These are phyloP conservation scores for Allium sativum DNA, from an alignment of 106 monocot genomes.

Conservation along the genomic window DNA sequence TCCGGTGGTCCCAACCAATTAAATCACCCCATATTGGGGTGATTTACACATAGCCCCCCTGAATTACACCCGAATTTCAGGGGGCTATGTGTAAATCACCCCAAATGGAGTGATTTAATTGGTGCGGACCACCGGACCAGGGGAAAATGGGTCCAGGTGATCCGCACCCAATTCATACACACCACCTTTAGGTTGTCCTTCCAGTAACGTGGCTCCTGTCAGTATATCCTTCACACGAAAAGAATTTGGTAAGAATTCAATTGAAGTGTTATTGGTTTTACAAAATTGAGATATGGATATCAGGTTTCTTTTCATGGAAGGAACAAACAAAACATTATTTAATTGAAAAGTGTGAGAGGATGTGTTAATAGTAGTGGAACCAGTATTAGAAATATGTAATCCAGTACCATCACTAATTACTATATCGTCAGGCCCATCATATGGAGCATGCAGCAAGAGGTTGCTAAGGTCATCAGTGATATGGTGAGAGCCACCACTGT, in stretches of 20 bases:
- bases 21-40: too few relatives aligned
- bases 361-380: not conserved
- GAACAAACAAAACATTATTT: not conserved
- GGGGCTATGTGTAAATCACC: too few relatives aligned
- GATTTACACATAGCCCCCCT: too few relatives aligned
- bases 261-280: not conserved
- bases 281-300: slow-evolving; percentile 4
- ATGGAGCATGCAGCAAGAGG: not conserved
- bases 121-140: too few relatives aligned
- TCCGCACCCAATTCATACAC: too few relatives aligned
- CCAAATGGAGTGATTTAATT: too few relatives aligned
- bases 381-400: not conserved
- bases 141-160: too few relatives aligned
- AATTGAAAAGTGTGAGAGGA: not conserved
- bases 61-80: too few relatives aligned
- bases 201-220: not conserved
- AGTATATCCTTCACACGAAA: not conserved
- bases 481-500: not conserved
- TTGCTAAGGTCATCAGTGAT: not conserved
- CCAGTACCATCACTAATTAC: not conserved
- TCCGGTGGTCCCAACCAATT: too few relatives aligned
- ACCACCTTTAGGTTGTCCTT: not conserved
- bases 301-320: not conserved
- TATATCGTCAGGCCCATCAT: not conserved
- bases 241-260: not conserved